phyloP scores from a whole-genome alignment of 2,329 filamentous ascomycete species.

The Xylariaceae sp. region DNA sequence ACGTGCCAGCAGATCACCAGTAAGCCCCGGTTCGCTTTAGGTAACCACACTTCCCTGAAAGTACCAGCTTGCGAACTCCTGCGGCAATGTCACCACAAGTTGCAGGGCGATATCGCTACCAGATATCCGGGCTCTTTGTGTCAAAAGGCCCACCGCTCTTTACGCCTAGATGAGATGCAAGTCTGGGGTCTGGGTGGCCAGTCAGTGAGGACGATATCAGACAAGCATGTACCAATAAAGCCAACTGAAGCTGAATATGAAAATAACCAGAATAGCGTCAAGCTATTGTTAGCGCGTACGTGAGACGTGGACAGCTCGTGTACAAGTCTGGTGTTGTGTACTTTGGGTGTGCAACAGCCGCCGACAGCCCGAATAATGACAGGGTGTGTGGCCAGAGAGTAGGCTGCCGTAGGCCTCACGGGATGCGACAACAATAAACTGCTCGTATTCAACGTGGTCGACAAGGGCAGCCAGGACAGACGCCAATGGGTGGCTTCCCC shows the following conservation, averaged over 20 bases:
- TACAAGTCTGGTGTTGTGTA: slow-evolving; percentile 29
- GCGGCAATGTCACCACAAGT: slow-evolving; percentile 26
- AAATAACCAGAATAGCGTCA: slow-evolving; percentile 23
- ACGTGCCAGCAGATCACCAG: slow-evolving; percentile 19
- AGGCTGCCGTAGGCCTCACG: slow-evolving; percentile 26
- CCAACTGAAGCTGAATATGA: slow-evolving; percentile 24
- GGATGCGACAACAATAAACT: slow-evolving; percentile 25
- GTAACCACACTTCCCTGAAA: slow-evolving; percentile 31
- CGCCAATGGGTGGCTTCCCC: slow-evolving; percentile 35
- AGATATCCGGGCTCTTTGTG: slow-evolving; percentile 23
- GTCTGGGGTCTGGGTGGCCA: slow-evolving; percentile 24
- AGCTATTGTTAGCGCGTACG: slow-evolving; percentile 29
- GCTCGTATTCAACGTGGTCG: slow-evolving; percentile 34
- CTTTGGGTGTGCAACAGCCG: slow-evolving; percentile 33
- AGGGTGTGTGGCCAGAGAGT: slow-evolving; percentile 24
- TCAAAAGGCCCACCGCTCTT: slow-evolving; percentile 26
- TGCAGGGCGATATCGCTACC: slow-evolving; percentile 18
- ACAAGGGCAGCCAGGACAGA: slow-evolving; percentile 19
- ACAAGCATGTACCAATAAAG: slow-evolving; percentile 32
- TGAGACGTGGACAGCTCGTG: slow-evolving; percentile 27
- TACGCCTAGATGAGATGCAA: slow-evolving; percentile 23
- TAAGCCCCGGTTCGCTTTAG: slow-evolving; percentile 27
- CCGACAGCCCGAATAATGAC: slow-evolving; percentile 26
- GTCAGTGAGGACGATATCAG: slow-evolving; percentile 25
- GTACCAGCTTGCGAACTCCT: slow-evolving; percentile 29